These are phyloP conservation scores for Spinacia oleracea DNA, from an alignment of 179 eudicot species.

Conservation along the genomic window DNA sequence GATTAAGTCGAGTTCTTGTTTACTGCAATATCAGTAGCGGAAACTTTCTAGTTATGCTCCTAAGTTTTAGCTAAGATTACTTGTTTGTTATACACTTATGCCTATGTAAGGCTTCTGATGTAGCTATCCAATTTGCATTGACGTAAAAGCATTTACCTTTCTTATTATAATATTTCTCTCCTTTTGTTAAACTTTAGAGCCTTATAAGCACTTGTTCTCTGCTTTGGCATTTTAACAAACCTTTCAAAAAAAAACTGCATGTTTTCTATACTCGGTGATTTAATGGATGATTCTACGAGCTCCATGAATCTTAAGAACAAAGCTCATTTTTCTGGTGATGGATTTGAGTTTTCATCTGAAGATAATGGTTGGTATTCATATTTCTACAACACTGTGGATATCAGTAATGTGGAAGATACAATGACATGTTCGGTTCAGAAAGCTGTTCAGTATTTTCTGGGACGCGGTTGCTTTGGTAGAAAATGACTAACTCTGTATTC, in stretches of 20 bases:
- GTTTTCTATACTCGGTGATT: slow-evolving; percentile 3
- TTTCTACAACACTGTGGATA: slow-evolving; percentile 5
- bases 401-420: slow-evolving; percentile 1
- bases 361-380: slow-evolving; percentile 40
- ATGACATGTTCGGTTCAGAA: slow-evolving; percentile 15
- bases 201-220: not conserved
- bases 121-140: too few species aligned
- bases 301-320: slow-evolving; percentile 30
- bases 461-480: not conserved
- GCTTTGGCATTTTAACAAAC: not conserved
- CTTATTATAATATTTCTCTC: too few species aligned
- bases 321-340: not conserved
- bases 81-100: too few species aligned
- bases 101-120: too few species aligned
- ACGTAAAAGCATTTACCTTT: too few species aligned
- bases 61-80: too few species aligned
- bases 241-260: not conserved
- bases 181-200: not conserved
- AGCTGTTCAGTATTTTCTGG: slow-evolving; percentile 24
- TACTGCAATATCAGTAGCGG: too few species aligned
- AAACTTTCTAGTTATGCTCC: too few species aligned
- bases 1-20: too few species aligned
- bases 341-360: slow-evolving; percentile 15
- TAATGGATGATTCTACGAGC: slow-evolving; percentile 34
- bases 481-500: too few species aligned